Conservation (phyloP, 768 basidiomycete genomes). For the Boletus rubroflammeus region DNA sequence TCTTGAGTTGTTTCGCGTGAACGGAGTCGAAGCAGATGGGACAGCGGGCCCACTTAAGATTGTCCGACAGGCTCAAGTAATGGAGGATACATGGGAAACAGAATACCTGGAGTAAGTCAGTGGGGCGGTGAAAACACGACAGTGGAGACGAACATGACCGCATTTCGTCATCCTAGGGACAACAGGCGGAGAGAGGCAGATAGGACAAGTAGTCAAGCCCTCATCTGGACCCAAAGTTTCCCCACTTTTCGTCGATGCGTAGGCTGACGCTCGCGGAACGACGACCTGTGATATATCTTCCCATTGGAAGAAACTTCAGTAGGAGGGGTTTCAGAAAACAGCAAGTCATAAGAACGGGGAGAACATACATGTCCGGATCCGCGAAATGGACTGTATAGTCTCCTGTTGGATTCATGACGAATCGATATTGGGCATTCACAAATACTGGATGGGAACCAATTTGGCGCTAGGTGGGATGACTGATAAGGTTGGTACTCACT, state of each 20-base stretch:
- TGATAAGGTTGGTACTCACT: constrained; percentile 52
- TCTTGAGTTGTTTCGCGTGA: constrained; percentile 85
- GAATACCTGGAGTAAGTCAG: constrained; percentile 60
- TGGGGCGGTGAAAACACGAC: not conserved
- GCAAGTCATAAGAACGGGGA: not conserved
- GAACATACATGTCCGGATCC: constrained; percentile 89
- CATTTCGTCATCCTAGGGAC: constrained; percentile 96
- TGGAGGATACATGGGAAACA: constrained; percentile 95
- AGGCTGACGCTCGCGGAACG: constrained; percentile 77
- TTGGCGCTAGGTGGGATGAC: constrained; percentile 14
- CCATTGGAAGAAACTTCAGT: constrained; percentile 87
- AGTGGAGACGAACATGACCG: constrained; percentile 75
- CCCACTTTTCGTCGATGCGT: constrained; percentile 58
- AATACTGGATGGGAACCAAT: constrained; percentile 57
- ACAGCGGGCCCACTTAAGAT: constrained; percentile 83
- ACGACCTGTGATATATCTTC: constrained; percentile 93
- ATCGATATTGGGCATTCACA: constrained; percentile 94
- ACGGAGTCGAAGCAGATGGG: constrained; percentile 97
- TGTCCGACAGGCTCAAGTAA: constrained; percentile 80
- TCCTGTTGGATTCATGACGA: constrained; percentile 91
- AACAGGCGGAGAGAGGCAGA: constrained; percentile 87
- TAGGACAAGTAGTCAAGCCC: constrained; percentile 80
- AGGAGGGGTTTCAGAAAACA: not conserved
- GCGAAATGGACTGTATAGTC: constrained; percentile 94
- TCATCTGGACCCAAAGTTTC: constrained; percentile 46